Conservation (phyloP, 78 protist species). For the Thecamonas trahens region DNA sequence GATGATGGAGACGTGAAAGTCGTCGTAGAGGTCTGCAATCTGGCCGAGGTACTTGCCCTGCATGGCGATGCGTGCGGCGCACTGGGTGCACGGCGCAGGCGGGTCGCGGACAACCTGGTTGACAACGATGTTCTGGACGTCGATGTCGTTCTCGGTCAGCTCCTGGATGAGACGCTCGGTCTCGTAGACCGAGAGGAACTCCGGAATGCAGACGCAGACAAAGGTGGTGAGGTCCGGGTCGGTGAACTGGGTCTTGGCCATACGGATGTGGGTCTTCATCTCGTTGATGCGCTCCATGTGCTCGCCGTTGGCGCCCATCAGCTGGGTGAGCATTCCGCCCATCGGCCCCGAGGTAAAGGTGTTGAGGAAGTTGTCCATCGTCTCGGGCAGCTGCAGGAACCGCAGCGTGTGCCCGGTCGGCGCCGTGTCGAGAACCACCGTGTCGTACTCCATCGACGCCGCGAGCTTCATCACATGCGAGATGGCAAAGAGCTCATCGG, state of each 20-base stretch:
- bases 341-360: constrained; percentile 26
- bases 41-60: constrained; percentile 90
- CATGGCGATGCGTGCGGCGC: constrained; percentile 65
- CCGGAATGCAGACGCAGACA: constrained; percentile 97
- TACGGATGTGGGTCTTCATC: neutral
- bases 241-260: neutral
- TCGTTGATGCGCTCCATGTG: neutral
- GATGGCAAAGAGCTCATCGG: too few relatives aligned
- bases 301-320: neutral
- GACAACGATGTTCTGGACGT: constrained; percentile 82
- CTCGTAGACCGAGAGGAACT: constrained; percentile 96
- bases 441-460: constrained; percentile 58
- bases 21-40: constrained; percentile 87
- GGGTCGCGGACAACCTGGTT: constrained; percentile 76
- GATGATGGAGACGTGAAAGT: constrained; percentile 81
- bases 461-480: constrained; percentile 85
- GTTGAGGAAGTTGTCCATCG: constrained; percentile 59
- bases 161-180: constrained; percentile 97
- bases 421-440: constrained; percentile 97
- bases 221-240: constrained; percentile 82
- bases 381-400: constrained; percentile 77
- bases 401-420: constrained; percentile 99
- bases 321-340: neutral
- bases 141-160: constrained; percentile 80
- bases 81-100: neutral